A percentile compares a stretch with the other conserved stretches of the same genome.
Conservation (phyloP, 2,329 filamentous ascomycete species). For the Fonsecaea nubica region DNA sequence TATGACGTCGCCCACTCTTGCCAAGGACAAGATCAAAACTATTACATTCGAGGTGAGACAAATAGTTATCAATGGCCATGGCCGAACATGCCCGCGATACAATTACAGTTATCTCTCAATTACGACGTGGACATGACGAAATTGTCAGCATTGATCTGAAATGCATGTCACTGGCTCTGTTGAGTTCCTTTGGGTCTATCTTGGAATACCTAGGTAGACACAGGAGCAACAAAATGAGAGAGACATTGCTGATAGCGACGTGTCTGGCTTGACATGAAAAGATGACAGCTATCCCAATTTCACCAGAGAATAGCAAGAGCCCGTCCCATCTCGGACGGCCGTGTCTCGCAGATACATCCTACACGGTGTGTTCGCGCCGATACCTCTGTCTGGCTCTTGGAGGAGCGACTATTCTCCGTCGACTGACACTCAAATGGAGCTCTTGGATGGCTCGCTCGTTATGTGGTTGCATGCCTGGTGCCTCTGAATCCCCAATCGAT, state of each 20-base stretch:
- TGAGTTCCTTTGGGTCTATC: background rate
- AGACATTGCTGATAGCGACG: background rate
- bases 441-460: constrained; percentile 20
- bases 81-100: no score
- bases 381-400: constrained; percentile 24
- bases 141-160: no score
- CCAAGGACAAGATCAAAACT: no score
- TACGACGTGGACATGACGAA: no score
- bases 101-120: no score
- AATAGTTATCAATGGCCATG: no score
- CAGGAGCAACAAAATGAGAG: background rate
- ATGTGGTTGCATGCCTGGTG: constrained; percentile 25
- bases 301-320: background rate
- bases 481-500: constrained; percentile 10
- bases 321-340: background rate
- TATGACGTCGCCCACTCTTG: constrained; percentile 14
- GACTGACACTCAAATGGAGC: constrained; percentile 20
- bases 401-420: constrained; percentile 13
- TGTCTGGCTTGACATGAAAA: background rate
- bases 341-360: background rate
- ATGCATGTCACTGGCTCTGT: background rate
- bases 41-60: no score
- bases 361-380: constrained; percentile 29
- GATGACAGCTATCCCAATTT: background rate
- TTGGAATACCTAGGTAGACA: background rate